Percentiles rank a stretch among this genome's conserved stretches.
These are phyloP conservation scores for Pinus taeda DNA, from an alignment of 75 land plant genomes.

Conservation along the genomic window DNA sequence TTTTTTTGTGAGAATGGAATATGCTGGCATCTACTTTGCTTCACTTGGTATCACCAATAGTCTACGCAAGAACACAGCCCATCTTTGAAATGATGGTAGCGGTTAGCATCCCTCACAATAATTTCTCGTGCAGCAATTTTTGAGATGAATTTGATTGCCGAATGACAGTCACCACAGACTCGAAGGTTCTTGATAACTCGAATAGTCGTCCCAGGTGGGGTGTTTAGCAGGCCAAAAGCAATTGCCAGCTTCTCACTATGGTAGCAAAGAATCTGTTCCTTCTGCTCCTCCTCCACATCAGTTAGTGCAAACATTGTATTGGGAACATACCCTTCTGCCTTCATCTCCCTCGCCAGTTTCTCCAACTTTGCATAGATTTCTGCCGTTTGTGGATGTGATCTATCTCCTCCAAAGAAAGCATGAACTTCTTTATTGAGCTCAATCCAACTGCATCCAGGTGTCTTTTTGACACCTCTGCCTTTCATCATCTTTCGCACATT, in stretches of 20 bases:
- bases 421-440: background rate
- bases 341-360: constrained; percentile 1
- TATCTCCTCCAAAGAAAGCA: constrained; percentile 6
- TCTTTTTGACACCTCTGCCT: constrained; percentile 4
- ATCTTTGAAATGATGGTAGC: too few relatives aligned
- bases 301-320: background rate
- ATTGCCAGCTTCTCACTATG: background rate
- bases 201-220: too few relatives aligned
- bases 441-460: constrained; percentile 11
- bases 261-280: background rate
- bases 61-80: too few relatives aligned
- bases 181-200: too few relatives aligned
- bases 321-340: background rate
- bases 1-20: too few relatives aligned
- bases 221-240: background rate
- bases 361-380: constrained; percentile 14
- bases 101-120: too few relatives aligned
- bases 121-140: too few relatives aligned
- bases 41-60: too few relatives aligned
- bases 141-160: too few relatives aligned
- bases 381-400: constrained; percentile 1
- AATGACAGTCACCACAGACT: too few relatives aligned
- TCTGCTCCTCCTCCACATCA: background rate
- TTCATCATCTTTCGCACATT: constrained; percentile 12
- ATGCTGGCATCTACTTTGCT: too few relatives aligned